Percentiles rank a stretch among this genome's conserved stretches.
phyloP scores from a whole-genome alignment of 2,329 filamentous ascomycete species.

The Fusarium virguliforme region DNA sequence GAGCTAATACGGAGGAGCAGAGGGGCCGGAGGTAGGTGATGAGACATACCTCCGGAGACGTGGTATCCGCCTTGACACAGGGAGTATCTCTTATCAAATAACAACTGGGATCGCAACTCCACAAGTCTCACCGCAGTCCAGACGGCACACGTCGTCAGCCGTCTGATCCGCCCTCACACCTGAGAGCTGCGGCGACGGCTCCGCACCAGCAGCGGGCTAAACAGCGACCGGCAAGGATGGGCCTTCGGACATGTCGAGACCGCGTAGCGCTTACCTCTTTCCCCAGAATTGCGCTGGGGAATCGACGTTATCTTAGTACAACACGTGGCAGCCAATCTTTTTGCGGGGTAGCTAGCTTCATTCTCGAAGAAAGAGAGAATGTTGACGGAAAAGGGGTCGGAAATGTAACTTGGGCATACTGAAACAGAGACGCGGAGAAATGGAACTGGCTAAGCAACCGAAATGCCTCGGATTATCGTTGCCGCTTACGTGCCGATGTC shows the following conservation, averaged over 20 bases:
- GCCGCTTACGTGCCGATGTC: neutral
- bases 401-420: neutral
- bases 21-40: neutral
- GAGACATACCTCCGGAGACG: neutral
- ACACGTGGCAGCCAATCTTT: slow-evolving; percentile 9
- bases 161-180: slow-evolving; percentile 2
- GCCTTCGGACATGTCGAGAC: neutral
- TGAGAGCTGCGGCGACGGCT: slow-evolving; percentile 10
- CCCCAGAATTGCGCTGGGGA: slow-evolving; percentile 5
- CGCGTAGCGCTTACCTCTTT: slow-evolving; percentile 5
- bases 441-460: neutral
- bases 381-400: neutral
- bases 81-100: neutral
- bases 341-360: slow-evolving; percentile 6
- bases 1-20: neutral
- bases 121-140: slow-evolving; percentile 9
- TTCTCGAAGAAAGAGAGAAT: neutral
- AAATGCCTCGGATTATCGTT: slow-evolving; percentile 4
- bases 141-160: neutral
- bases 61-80: neutral
- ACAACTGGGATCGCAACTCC: slow-evolving; percentile 2
- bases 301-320: slow-evolving; percentile 8
- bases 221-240: slow-evolving; percentile 2
- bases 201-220: slow-evolving; percentile 2
- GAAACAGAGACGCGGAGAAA: neutral